A percentile compares a stretch with the other conserved stretches of the same genome.
These are phyloP conservation scores for Pontederia paniculata DNA, from an alignment of 176 grass and related monocot genomes.

Conservation along the genomic window DNA sequence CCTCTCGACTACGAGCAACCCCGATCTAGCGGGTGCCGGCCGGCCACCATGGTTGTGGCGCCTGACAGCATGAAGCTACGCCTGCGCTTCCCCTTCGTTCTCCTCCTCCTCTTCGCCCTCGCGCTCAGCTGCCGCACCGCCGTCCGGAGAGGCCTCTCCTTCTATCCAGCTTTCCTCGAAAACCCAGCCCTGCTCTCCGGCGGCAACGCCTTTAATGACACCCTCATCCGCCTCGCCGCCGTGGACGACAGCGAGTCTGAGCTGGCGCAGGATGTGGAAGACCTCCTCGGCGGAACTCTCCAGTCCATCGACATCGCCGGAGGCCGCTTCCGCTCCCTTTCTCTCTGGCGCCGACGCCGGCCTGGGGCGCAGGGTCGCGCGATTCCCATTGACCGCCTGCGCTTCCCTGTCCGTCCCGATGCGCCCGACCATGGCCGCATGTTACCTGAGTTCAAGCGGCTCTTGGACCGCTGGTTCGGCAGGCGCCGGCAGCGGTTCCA, in stretches of 20 bases:
- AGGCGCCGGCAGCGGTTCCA: not conserved
- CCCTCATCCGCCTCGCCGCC: slow-evolving; percentile 19
- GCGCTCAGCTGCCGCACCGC: not conserved
- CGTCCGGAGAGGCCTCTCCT: not conserved
- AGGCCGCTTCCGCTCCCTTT: slow-evolving; percentile 16
- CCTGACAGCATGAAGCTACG: slow-evolving; percentile 16
- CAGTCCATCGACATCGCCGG: slow-evolving; percentile 9
- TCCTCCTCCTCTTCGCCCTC: slow-evolving; percentile 16
- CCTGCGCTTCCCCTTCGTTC: slow-evolving; percentile 13
- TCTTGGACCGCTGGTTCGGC: slow-evolving; percentile 14
- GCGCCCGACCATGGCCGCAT: slow-evolving; percentile 14
- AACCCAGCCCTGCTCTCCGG: not conserved
- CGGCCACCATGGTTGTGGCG: too few relatives aligned
- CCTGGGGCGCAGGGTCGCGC: not conserved
- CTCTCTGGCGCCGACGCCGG: not conserved
- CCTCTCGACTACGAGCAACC: too few relatives aligned
- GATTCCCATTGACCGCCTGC: slow-evolving; percentile 10
- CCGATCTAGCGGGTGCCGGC: too few relatives aligned
- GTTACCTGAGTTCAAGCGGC: slow-evolving; percentile 17
- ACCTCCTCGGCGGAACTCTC: slow-evolving; percentile 20
- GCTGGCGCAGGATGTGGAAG: slow-evolving; percentile 18
- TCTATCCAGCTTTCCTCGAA: too few relatives aligned
- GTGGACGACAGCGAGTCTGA: not conserved
- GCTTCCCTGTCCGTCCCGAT: slow-evolving; percentile 1
- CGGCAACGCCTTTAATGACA: not conserved